These are phyloP conservation scores for Xylariales sp. DNA, from an alignment of 2,329 filamentous ascomycete genomes.

Conservation along the genomic window DNA sequence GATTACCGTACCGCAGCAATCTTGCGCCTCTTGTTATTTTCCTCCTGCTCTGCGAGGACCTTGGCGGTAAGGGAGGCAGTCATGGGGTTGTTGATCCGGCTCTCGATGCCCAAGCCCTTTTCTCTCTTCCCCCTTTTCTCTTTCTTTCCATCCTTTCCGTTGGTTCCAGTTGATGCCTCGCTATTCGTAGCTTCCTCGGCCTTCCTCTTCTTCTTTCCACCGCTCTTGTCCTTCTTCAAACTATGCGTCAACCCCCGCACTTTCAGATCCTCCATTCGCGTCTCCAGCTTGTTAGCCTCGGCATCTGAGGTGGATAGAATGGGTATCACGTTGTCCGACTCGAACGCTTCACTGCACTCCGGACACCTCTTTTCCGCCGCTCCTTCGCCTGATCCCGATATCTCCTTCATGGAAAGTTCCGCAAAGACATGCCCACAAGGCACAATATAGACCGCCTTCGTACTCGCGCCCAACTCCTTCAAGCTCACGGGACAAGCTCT, in stretches of 20 bases:
- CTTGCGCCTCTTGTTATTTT: slow-evolving; percentile 73
- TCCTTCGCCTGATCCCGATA: slow-evolving; percentile 33
- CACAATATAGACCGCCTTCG: slow-evolving; percentile 82
- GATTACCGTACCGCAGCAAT: too few species aligned
- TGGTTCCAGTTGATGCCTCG: slow-evolving; percentile 8
- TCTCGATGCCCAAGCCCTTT: slow-evolving; percentile 31
- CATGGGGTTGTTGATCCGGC: slow-evolving; percentile 80
- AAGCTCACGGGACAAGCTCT: slow-evolving; percentile 85
- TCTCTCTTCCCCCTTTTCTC: slow-evolving; percentile 29
- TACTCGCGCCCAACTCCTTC: slow-evolving; percentile 74
- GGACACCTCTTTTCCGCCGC: slow-evolving; percentile 46
- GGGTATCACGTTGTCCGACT: slow-evolving; percentile 70
- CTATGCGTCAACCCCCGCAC: slow-evolving; percentile 68
- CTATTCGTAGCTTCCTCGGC: slow-evolving; percentile 25
- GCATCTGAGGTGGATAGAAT: slow-evolving; percentile 68
- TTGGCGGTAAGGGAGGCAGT: slow-evolving; percentile 82
- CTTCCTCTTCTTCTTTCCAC: slow-evolving; percentile 60
- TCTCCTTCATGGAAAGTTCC: slow-evolving; percentile 77
- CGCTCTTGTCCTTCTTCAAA: slow-evolving; percentile 71
- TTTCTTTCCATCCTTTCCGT: slow-evolving; percentile 46
- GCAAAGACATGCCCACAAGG: slow-evolving; percentile 95
- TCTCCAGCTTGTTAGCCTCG: slow-evolving; percentile 66
- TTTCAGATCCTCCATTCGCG: slow-evolving; percentile 32
- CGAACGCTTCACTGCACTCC: slow-evolving; percentile 73
- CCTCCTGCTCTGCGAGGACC: slow-evolving; percentile 82